phyloP scores from a whole-genome alignment of 306 rosid species.

The Argentina anserina region DNA sequence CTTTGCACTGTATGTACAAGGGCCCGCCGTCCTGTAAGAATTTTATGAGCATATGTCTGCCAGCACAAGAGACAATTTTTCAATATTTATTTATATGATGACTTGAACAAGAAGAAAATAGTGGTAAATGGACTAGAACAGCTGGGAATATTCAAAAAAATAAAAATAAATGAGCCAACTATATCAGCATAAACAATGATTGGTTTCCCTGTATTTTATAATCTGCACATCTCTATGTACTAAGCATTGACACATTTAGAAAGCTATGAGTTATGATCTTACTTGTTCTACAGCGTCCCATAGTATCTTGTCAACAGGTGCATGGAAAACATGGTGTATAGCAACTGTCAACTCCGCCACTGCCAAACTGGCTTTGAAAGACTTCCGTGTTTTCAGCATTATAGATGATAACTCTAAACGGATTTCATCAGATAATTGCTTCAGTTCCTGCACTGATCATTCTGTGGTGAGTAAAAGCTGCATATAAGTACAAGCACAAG shows the following conservation, averaged over 20 bases:
- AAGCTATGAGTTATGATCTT: conserved; percentile 29
- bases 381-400: conserved; percentile 32
- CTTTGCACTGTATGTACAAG: conserved; percentile 58
- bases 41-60: conserved; percentile 86
- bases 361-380: conserved; percentile 62
- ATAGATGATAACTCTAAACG: conserved; percentile 57
- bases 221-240: not conserved
- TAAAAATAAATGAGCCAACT: not conserved
- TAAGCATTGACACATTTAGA: not conserved
- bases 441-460: conserved; percentile 61
- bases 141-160: not conserved
- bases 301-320: conserved; percentile 82
- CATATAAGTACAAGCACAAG: conserved; percentile 13
- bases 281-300: conserved; percentile 95
- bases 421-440: conserved; percentile 76
- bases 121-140: not conserved
- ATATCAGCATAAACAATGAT: not conserved
- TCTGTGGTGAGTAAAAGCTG: conserved; percentile 25
- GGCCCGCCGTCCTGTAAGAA: conserved; percentile 82
- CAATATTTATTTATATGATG: not conserved
- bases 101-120: not conserved
- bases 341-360: conserved; percentile 83
- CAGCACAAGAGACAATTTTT: conserved; percentile 13
- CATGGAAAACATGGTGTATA: conserved; percentile 83
- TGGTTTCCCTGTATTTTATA: not conserved